Percentiles rank a stretch among this genome's conserved stretches.
These are phyloP conservation scores for Gnetum montanum DNA, from an alignment of 75 land plant species.

Conservation along the genomic window DNA sequence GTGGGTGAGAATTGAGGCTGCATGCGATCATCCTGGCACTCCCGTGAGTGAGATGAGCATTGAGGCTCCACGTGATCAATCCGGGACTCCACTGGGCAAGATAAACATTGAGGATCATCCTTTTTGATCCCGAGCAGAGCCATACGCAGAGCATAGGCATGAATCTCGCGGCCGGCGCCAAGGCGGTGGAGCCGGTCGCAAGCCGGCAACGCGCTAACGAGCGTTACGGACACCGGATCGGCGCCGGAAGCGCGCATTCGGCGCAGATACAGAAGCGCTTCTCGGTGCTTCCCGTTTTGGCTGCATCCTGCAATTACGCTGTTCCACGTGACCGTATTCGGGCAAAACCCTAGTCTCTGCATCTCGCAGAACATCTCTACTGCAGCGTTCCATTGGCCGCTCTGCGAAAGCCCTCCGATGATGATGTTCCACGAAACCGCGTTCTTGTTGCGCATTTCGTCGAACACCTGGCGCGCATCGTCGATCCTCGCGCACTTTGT, in stretches of 20 bases:
- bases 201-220: background rate
- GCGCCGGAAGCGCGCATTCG: conserved; percentile 28
- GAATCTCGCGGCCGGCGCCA: background rate
- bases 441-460: conserved; percentile 21
- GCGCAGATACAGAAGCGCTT: conserved; percentile 16
- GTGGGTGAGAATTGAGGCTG: too few relatives aligned
- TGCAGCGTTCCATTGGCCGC: conserved; percentile 23
- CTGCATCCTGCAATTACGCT: conserved; percentile 44
- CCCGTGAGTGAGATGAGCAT: too few relatives aligned
- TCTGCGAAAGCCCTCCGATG: conserved; percentile 26
- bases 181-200: background rate
- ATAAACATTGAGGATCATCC: too few relatives aligned
- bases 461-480: conserved; percentile 45
- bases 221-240: background rate
- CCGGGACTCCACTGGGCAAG: too few relatives aligned
- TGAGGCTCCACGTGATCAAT: too few relatives aligned
- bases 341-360: conserved; percentile 25
- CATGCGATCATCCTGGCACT: too few relatives aligned
- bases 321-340: conserved; percentile 47
- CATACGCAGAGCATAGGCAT: too few relatives aligned
- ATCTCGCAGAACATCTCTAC: conserved; percentile 21
- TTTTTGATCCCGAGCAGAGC: too few relatives aligned
- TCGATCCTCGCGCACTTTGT: conserved; percentile 20
- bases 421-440: conserved; percentile 40
- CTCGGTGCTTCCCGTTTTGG: conserved; percentile 11